A percentile compares a stretch with the other conserved stretches of the same genome.
phyloP scores from a whole-genome alignment of 2,329 filamentous ascomycete species.

The Paraphaeosphaeria minitans region DNA sequence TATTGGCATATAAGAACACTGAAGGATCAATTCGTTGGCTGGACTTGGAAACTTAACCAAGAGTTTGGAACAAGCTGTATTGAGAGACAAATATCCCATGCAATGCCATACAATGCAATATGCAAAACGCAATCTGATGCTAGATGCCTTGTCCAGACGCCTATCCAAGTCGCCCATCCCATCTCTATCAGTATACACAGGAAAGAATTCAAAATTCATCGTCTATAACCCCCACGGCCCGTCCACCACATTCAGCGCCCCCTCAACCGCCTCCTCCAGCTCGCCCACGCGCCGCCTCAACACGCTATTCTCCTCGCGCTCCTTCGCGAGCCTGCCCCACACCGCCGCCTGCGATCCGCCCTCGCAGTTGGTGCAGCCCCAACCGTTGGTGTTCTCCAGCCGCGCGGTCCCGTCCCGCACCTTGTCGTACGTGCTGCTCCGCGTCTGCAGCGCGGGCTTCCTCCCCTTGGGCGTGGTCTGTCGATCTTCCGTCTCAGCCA shows the following conservation, averaged over 20 bases:
- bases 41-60: too few relatives aligned
- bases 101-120: neutral
- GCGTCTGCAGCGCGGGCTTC: constrained; percentile 38
- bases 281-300: constrained; percentile 59
- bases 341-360: constrained; percentile 50
- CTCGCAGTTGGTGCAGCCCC: constrained; percentile 44
- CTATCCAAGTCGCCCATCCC: neutral
- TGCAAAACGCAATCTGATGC: constrained; percentile 4
- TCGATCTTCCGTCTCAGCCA: constrained; percentile 40
- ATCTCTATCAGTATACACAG: constrained; percentile 9
- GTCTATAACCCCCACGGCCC: constrained; percentile 35
- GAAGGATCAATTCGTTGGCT: too few relatives aligned
- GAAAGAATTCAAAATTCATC: constrained; percentile 11
- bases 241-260: constrained; percentile 59
- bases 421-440: constrained; percentile 44
- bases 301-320: constrained; percentile 60
- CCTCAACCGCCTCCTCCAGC: constrained; percentile 61
- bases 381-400: constrained; percentile 31
- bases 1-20: too few relatives aligned
- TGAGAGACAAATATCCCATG: neutral
- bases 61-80: neutral
- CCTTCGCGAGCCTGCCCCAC: constrained; percentile 58
- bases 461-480: constrained; percentile 36
- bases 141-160: neutral
- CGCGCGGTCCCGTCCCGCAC: constrained; percentile 48